Conservation (phyloP, 768 basidiomycete species). For the Suillus cothurnatus region DNA sequence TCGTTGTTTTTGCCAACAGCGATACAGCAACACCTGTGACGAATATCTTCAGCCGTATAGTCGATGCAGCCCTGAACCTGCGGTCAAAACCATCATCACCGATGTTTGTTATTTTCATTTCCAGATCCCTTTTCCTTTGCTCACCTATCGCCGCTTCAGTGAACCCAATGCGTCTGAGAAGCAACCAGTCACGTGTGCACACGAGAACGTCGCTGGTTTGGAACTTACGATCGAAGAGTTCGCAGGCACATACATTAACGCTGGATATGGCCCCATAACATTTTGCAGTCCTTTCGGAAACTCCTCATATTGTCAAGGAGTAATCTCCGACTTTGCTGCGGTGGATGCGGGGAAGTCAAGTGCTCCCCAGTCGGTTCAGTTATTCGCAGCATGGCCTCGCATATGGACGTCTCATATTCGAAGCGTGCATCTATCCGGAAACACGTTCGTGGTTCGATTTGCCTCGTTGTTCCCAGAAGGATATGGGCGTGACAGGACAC, state of each 20-base stretch:
- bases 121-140: neutral
- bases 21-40: conserved; percentile 18
- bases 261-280: conserved; percentile 40
- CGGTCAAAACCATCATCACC: neutral
- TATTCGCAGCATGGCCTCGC: conserved; percentile 36
- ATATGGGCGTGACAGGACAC: conserved; percentile 38
- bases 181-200: neutral
- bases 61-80: conserved; percentile 26
- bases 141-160: neutral
- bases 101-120: conserved; percentile 12
- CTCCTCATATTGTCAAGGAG: conserved; percentile 24
- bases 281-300: conserved; percentile 35
- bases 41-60: conserved; percentile 18
- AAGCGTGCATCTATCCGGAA: conserved; percentile 20
- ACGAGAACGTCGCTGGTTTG: neutral
- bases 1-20: conserved; percentile 38
- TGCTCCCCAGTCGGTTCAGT: conserved; percentile 12
- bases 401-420: conserved; percentile 43
- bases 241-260: conserved; percentile 38
- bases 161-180: neutral
- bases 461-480: conserved; percentile 39
- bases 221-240: conserved; percentile 27
- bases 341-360: conserved; percentile 21
- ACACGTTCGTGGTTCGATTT: conserved; percentile 22
- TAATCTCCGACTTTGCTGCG: conserved; percentile 31